Base-by-base conservation (phyloP, 208 protist species). In the Trypanosoma scelopori region DNA sequence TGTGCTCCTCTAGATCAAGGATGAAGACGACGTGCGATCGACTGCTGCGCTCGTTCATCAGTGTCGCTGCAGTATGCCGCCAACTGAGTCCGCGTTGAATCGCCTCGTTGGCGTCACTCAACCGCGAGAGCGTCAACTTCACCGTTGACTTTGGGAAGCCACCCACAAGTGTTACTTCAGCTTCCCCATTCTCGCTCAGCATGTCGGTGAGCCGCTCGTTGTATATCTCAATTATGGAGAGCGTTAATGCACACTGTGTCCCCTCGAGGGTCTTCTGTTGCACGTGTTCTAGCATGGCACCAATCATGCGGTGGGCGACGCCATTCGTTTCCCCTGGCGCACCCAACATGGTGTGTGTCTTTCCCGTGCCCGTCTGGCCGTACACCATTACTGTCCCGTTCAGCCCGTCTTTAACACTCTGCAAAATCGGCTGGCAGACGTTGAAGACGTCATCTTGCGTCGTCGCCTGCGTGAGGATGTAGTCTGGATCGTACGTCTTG, bases 21-120 rank as follows among this genome's bases (percentile, higher is more conserved):
- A 94, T 98, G 45, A 99, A 91, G 45, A 99, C 95, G 62, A 96
- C 95, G 73, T 99, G 98, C 0, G 95, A 98, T n/a, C 97, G 90
- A 69, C 88, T 97, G 65, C 94, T 98, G 50, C 95, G 85, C 46
- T 97, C 86, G 76, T 99, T 99, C 94, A 98, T 98, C 52, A 90
- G 65, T 7, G 97, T 99, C 23, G 91, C 82, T 12, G 96, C 94
- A 15, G 90, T 94, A 69, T 91, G 85, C 47, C 92, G 84, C 75
- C 78, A 81, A 20, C 75, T 62, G 23, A 97, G 72, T 16, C 87
- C 92, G 4, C 58, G 58, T 52, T 74, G 71, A 60, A 97, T 83
- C 25, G 92, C 88, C 23, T 80, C 79, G 15, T 89, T 81, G 9
- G 89, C 92, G 56, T 94, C 88, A 68, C 61, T 73, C 16, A 96